A percentile compares a stretch with the other conserved stretches of the same genome.
These are phyloP conservation scores for Pichia sp. DNA, from an alignment of 1,139 yeast species.

Conservation along the genomic window DNA sequence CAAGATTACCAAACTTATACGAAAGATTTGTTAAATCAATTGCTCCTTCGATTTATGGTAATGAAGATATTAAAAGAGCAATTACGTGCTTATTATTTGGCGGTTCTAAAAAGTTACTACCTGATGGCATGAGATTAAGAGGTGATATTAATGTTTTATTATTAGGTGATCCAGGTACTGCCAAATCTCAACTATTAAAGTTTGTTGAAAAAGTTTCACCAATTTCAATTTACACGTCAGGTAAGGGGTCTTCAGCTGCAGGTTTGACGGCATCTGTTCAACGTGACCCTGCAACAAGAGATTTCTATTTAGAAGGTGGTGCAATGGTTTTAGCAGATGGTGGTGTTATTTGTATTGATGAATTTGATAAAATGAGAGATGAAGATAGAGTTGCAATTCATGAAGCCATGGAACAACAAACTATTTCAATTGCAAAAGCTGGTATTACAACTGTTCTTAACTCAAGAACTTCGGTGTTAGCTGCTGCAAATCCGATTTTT, in stretches of 20 bases:
- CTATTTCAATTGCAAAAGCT: slow-evolving; percentile 98
- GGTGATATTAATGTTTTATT: slow-evolving; percentile 93
- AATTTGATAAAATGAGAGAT: slow-evolving; percentile 98
- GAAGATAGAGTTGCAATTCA: slow-evolving; percentile 98
- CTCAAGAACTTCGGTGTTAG: slow-evolving; percentile 91
- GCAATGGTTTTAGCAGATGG: slow-evolving; percentile 99
- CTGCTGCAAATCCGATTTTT: slow-evolving; percentile 96
- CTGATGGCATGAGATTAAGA: slow-evolving; percentile 94
- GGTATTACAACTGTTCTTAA: slow-evolving; percentile 95
- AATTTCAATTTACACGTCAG: slow-evolving; percentile 92
- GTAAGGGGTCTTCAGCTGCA: slow-evolving; percentile 99
- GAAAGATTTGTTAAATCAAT: slow-evolving; percentile 81
- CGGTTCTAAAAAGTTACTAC: slow-evolving; percentile 85
- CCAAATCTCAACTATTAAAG: slow-evolving; percentile 90
- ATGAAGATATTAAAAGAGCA: slow-evolving; percentile 85
- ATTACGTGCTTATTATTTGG: slow-evolving; percentile 90
- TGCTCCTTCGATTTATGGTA: slow-evolving; percentile 96
- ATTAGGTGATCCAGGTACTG: slow-evolving; percentile 98
- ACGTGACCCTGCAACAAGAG: slow-evolving; percentile 80
- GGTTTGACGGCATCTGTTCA: slow-evolving; percentile 98
- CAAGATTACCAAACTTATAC: slow-evolving; percentile 78
- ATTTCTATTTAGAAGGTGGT: slow-evolving; percentile 96
- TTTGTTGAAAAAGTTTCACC: slow-evolving; percentile 95
- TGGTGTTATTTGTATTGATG: slow-evolving; percentile 98
- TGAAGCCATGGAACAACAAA: slow-evolving; percentile 99